A percentile compares a stretch with the other conserved stretches of the same genome.
Conservation (phyloP, 164 flowering plant species). For the Hamamelis virginiana region DNA sequence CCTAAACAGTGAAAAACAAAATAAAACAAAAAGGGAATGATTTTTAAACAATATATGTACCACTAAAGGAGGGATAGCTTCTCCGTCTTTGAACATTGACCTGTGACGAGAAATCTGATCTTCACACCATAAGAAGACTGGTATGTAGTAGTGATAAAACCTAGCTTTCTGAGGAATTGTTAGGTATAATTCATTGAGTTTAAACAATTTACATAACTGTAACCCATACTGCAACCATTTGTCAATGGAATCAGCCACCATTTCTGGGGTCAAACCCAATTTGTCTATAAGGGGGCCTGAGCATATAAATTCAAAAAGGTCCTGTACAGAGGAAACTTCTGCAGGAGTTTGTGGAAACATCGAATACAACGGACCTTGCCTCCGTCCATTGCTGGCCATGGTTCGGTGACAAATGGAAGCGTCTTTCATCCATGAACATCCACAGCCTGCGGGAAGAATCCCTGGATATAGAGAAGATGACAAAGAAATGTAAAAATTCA, state of each 20-base stretch:
- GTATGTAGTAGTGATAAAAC: conserved; percentile 87
- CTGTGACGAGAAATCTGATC: conserved; percentile 71
- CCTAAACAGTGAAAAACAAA: neutral
- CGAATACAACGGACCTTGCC: conserved; percentile 36
- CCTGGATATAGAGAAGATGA: conserved; percentile 9
- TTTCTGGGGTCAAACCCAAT: conserved; percentile 54
- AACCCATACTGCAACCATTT: conserved; percentile 72
- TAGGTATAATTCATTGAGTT: conserved; percentile 61
- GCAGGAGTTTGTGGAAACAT: conserved; percentile 50
- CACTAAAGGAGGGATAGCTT: conserved; percentile 88
- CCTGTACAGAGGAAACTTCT: conserved; percentile 65
- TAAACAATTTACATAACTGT: conserved; percentile 61
- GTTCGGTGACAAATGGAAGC: conserved; percentile 19
- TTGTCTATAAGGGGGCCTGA: conserved; percentile 72
- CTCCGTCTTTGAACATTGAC: conserved; percentile 63
- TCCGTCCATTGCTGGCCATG: conserved; percentile 19
- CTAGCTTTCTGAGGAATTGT: conserved; percentile 69
- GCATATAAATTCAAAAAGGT: conserved; percentile 79
- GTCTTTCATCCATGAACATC: conserved; percentile 55
- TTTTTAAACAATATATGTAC: conserved; percentile 32
- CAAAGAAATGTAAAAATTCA: neutral
- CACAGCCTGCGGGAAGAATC: conserved; percentile 25
- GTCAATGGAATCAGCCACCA: conserved; percentile 65
- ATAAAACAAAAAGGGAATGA: neutral
- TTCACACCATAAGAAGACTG: conserved; percentile 94